These are phyloP conservation scores for Kluyveromyces lactis DNA, from an alignment of 805 yeast species.

Conservation along the genomic window DNA sequence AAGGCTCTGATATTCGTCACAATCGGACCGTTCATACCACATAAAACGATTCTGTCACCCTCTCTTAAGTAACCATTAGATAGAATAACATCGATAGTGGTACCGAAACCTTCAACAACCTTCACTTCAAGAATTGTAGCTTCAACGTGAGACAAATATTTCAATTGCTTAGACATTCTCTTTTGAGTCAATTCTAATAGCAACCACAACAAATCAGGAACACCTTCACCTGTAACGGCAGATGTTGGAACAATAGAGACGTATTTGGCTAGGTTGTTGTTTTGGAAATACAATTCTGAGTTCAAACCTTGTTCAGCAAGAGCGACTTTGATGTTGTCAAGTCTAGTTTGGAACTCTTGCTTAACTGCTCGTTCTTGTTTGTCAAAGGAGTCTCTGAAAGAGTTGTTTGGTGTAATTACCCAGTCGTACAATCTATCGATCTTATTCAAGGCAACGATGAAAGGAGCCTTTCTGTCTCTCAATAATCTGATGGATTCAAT, in stretches of 20 bases:
- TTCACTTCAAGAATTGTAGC: conserved; percentile 97
- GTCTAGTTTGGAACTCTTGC: conserved; percentile 85
- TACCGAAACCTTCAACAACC: conserved; percentile 97
- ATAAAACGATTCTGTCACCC: conserved; percentile 90
- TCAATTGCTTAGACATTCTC: conserved; percentile 97
- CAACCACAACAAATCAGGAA: conserved; percentile 95
- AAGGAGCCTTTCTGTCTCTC: conserved; percentile 97
- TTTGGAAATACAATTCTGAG: conserved; percentile 92
- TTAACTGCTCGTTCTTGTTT: conserved; percentile 79
- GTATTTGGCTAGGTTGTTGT: conserved; percentile 84
- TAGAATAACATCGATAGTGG: conserved; percentile 93
- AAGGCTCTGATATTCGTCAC: conserved; percentile 94
- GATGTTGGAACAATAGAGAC: conserved; percentile 98
- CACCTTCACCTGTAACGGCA: conserved; percentile 99
- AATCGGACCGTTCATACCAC: conserved; percentile 98
- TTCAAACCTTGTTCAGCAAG: conserved; percentile 97
- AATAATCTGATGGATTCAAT: conserved; percentile 85
- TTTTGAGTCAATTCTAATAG: conserved; percentile 91
- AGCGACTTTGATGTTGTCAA: conserved; percentile 76
- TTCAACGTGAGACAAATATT: conserved; percentile 83
- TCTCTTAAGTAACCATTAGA: conserved; percentile 94
- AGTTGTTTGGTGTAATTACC: conserved; percentile 83
- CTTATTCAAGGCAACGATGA: conserved; percentile 93
- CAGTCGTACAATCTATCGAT: conserved; percentile 96
- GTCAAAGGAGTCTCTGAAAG: conserved; percentile 89